Conservation (phyloP, 2,329 filamentous ascomycete species). For the Penicillium concentricum region DNA sequence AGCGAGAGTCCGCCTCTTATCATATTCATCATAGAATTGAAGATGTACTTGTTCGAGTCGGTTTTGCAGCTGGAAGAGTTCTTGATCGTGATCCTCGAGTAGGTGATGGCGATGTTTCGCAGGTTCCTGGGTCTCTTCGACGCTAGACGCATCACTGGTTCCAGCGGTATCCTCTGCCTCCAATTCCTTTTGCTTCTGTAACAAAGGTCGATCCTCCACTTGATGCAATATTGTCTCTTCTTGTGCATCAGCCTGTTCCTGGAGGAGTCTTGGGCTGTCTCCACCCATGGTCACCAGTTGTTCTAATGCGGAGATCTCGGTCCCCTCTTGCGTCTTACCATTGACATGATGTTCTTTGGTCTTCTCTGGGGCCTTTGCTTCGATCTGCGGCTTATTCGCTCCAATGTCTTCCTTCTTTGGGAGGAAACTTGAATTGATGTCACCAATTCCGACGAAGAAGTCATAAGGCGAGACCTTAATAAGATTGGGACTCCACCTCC, state of each 20-base stretch:
- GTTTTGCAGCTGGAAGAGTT: slow-evolving; percentile 73
- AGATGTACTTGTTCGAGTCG: slow-evolving; percentile 74
- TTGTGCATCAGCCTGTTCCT: slow-evolving; percentile 79
- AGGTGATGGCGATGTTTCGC: slow-evolving; percentile 65
- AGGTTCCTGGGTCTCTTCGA: slow-evolving; percentile 42
- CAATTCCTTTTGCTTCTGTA: slow-evolving; percentile 89
- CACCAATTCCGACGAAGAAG: slow-evolving; percentile 96
- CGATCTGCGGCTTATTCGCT: slow-evolving; percentile 47
- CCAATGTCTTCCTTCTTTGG: slow-evolving; percentile 66
- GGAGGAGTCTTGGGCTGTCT: slow-evolving; percentile 65
- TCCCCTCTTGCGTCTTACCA: slow-evolving; percentile 27
- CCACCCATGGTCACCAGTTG: slow-evolving; percentile 74
- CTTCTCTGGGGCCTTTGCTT: slow-evolving; percentile 26
- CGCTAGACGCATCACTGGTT: slow-evolving; percentile 47
- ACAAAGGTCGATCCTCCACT: slow-evolving; percentile 78
- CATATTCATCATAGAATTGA: slow-evolving; percentile 81
- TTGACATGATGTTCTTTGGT: slow-evolving; percentile 32
- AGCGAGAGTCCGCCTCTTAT: slow-evolving; percentile 50
- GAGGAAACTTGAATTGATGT: slow-evolving; percentile 97
- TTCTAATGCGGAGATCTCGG: slow-evolving; percentile 62
- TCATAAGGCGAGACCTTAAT: slow-evolving; percentile 95
- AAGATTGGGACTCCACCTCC: slow-evolving; percentile 88
- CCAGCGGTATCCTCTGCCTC: slow-evolving; percentile 75
- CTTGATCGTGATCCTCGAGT: slow-evolving; percentile 82
- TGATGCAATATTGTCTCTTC: slow-evolving; percentile 86